Conservation (phyloP, 2,329 filamentous ascomycete species). For the Pseudogymnoascus pannorum region DNA sequence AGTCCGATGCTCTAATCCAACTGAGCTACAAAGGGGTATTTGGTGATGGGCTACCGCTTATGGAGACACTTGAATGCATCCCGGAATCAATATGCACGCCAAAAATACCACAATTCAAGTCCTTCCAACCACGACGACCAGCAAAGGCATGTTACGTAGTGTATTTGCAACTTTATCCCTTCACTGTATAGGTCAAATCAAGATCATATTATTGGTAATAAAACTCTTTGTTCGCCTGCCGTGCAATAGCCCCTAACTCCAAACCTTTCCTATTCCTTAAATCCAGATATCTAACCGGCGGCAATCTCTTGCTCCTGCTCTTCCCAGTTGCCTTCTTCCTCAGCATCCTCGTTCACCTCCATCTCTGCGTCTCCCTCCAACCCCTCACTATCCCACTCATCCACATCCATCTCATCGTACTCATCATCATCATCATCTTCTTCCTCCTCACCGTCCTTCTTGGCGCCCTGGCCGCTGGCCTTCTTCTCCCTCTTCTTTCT, state of each 20-base stretch:
- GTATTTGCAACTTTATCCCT: background rate
- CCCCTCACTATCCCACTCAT: constrained; percentile 33
- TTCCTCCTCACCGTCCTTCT: constrained; percentile 44
- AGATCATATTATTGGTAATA: background rate
- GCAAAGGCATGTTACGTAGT: background rate
- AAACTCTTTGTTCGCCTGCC: background rate
- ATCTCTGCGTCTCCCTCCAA: constrained; percentile 29
- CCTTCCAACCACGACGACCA: background rate
- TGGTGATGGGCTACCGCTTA: background rate
- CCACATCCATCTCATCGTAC: constrained; percentile 40
- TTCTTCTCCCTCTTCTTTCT: constrained; percentile 63
- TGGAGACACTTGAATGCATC: background rate
- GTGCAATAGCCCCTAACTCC: background rate
- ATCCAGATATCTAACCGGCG: background rate
- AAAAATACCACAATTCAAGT: background rate
- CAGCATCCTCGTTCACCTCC: constrained; percentile 28
- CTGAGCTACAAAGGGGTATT: constrained; percentile 8
- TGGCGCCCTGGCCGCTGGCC: constrained; percentile 39
- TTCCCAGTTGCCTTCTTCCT: constrained; percentile 28
- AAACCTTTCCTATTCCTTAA: constrained; percentile 2
- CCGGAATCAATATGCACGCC: background rate
- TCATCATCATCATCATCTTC: constrained; percentile 40
- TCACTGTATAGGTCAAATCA: background rate
- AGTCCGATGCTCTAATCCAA: no score
- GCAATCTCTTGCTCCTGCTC: constrained; percentile 27